Base-by-base conservation (phyloP, 495 filamentous ascomycete species). In the Aspergillus bertholletiae region DNA sequence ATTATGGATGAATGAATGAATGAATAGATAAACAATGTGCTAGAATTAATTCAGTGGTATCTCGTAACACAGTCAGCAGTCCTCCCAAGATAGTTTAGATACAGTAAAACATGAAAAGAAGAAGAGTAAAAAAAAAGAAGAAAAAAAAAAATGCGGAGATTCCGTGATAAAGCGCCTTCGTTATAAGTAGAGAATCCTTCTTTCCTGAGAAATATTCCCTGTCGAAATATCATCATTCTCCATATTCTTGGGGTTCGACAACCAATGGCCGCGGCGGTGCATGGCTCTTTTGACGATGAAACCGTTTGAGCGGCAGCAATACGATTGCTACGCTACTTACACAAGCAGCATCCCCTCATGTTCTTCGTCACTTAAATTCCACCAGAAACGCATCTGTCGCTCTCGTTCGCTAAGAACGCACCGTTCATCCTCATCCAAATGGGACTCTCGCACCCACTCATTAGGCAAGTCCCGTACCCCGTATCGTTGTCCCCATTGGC, bases 401-500 rank as follows among this genome's bases (percentile, higher is more conserved):
- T 77, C 73, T 30, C 62, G 57, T 43, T 45, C 58, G 18, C 59
- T 68, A 40, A 73, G 15, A 23, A 69, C 48, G 57, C 73, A 75
- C 40, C 72, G 60, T 17, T 59, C 53, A 59, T 78, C 74, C 7
- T 51, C 59, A 21, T 67, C 67, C 51, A 78, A 56, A 18, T 66
- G 64, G 20, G 61, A 49, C 51, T 77, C 73, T 3, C 48, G 48
- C 28, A 66, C 20, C 74, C 74, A 78, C 35, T 78, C 75, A 51
- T 63, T 64, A 20, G 70, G 68, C 27, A 69, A 48, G 39, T 69
- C 70, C 6, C 60, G 52, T 32, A 66, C 23, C 0, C 67, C 71
- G 54, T 62, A 70, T 21, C 54, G 40, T 30, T 67, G 52, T 15
- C 74, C 62, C 69, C 74, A 77, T 72, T 82, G 60, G 32, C 70